Percentiles rank a stretch among this genome's conserved stretches.
These are phyloP conservation scores for Diaporthe citriasiana DNA, from an alignment of 2,329 filamentous ascomycete genomes.

Conservation along the genomic window DNA sequence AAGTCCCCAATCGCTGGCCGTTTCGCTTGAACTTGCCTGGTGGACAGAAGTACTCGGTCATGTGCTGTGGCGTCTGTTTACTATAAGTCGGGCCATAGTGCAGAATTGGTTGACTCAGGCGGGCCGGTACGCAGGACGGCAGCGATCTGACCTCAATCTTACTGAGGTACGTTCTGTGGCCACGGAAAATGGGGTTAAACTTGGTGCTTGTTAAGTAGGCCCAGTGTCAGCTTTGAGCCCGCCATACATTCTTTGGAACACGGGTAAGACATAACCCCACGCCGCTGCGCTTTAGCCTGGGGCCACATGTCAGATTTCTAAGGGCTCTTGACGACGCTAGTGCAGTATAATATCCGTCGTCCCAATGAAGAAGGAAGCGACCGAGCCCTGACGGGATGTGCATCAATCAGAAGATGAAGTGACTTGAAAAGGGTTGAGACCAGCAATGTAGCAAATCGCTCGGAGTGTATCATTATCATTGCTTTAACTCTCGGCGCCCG, in stretches of 20 bases:
- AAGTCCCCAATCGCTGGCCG: too few species aligned
- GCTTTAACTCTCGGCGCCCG: slow-evolving; percentile 16
- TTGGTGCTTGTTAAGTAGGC: too few species aligned
- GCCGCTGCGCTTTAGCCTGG: background rate
- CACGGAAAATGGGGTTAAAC: background rate
- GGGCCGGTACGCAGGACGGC: too few species aligned
- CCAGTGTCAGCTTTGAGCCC: background rate
- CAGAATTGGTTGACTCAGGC: too few species aligned
- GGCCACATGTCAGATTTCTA: background rate
- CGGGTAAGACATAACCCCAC: background rate
- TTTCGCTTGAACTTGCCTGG: too few species aligned
- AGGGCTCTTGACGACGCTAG: background rate
- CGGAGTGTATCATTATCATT: background rate
- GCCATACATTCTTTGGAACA: background rate
- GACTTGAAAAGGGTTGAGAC: background rate
- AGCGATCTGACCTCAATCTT: background rate
- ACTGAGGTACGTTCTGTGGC: too few species aligned
- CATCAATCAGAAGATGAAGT: background rate
- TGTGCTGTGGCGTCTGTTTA: too few species aligned
- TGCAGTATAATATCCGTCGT: background rate
- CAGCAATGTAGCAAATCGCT: background rate
- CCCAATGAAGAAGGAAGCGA: background rate
- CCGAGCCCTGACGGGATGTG: background rate
- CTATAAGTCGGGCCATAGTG: too few species aligned
- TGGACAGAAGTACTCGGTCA: too few species aligned